phyloP scores from a whole-genome alignment of 2,329 filamentous ascomycete species.

The Bretziella fagacearum region DNA sequence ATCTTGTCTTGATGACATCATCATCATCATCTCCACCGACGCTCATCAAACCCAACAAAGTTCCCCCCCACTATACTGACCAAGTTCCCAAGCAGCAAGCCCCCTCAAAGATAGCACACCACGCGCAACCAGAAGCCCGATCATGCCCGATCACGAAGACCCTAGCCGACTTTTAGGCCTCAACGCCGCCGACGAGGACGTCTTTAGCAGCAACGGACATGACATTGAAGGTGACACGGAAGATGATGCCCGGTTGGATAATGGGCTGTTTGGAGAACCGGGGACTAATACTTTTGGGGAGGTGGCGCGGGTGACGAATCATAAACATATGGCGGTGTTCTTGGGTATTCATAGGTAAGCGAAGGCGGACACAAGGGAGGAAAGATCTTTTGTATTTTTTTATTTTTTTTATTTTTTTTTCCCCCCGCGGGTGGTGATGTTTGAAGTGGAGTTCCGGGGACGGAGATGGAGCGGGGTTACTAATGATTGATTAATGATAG shows the following conservation, averaged over 20 bases:
- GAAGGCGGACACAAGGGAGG: too few species aligned
- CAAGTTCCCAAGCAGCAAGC: too few species aligned
- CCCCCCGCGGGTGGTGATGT: too few species aligned
- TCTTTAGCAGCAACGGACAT: not conserved
- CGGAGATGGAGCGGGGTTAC: not conserved
- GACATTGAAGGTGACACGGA: slow-evolving; percentile 8
- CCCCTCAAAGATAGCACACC: too few species aligned
- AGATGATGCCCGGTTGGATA: slow-evolving; percentile 5
- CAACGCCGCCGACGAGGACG: slow-evolving; percentile 2
- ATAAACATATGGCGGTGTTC: slow-evolving; percentile 13
- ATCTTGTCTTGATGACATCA: too few species aligned
- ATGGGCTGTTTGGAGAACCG: not conserved
- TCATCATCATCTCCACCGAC: too few species aligned
- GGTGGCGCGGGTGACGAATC: slow-evolving; percentile 5
- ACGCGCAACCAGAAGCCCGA: too few species aligned
- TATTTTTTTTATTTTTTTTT: not conserved
- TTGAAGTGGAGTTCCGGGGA: too few species aligned
- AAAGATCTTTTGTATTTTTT: too few species aligned
- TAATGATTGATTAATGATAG: slow-evolving; percentile 6
- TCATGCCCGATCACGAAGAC: not conserved
- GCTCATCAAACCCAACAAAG: too few species aligned
- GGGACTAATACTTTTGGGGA: slow-evolving; percentile 12
- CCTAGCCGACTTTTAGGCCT: not conserved
- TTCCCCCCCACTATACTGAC: too few species aligned
- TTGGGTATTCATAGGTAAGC: slow-evolving; percentile 16